phyloP scores from a whole-genome alignment of 2,329 filamentous ascomycete genomes.

The Diaporthe citri region DNA sequence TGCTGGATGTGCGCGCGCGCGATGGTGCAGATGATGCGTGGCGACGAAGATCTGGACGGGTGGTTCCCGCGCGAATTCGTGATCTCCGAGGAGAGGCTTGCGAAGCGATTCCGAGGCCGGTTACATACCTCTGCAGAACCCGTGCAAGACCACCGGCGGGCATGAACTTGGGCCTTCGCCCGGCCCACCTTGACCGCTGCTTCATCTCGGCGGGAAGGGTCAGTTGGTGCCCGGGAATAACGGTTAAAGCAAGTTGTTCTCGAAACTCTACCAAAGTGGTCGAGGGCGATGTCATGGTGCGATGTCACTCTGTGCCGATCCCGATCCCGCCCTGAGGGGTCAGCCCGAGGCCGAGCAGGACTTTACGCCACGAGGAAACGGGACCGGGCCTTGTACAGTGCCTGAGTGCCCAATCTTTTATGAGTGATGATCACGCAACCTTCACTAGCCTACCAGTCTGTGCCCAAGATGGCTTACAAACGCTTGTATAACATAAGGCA shows the following conservation, averaged over 20 bases:
- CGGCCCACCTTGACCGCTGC: constrained; percentile 9
- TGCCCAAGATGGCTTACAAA: constrained; percentile 10
- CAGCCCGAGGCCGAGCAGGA: constrained; percentile 15
- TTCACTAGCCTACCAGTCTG: neutral
- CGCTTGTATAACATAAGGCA: neutral
- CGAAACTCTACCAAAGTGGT: constrained; percentile 10
- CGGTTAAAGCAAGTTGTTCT: neutral
- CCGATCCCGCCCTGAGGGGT: constrained; percentile 20
- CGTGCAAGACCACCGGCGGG: neutral
- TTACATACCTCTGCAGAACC: constrained; percentile 41
- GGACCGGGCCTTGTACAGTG: neutral
- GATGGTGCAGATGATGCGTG: constrained; percentile 66
- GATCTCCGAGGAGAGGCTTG: constrained; percentile 60
- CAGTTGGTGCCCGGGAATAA: constrained; percentile 3
- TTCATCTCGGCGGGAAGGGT: neutral
- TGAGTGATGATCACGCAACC: constrained; percentile 14
- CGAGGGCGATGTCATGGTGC: constrained; percentile 24
- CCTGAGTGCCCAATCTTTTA: constrained; percentile 17
- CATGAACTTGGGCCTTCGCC: neutral
- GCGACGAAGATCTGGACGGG: constrained; percentile 47
- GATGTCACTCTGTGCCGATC: constrained; percentile 14
- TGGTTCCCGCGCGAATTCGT: constrained; percentile 69
- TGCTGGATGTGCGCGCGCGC: constrained; percentile 71
- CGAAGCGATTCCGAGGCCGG: constrained; percentile 50
- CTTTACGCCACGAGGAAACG: neutral